A percentile compares a stretch with the other conserved stretches of the same genome.
Conservation (phyloP, 208 protist genomes). For the Acanthamoeba healyi region DNA sequence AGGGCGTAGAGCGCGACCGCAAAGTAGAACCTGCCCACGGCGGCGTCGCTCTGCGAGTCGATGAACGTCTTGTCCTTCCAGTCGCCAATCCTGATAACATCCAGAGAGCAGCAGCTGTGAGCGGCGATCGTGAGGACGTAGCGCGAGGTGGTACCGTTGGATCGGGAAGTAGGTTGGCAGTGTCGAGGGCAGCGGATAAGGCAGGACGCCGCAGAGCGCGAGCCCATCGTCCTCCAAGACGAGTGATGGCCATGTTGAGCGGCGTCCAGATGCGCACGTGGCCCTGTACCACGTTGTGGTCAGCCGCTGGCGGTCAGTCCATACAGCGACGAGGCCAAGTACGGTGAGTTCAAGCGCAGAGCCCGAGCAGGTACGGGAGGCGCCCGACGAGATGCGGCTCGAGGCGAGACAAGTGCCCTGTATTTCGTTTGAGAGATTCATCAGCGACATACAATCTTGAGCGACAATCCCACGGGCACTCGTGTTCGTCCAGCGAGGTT, state of each 20-base stretch:
- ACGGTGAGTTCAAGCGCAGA: no score
- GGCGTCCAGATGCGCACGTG: not conserved
- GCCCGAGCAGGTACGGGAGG: no score
- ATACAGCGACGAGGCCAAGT: no score
- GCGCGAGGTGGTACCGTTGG: not conserved
- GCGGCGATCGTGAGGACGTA: not conserved
- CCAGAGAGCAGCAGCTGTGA: no score
- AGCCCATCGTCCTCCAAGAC: not conserved
- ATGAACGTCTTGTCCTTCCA: constrained; percentile 26
- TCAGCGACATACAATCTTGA: no score
- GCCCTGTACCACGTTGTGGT: not conserved
- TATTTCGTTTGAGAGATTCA: no score
- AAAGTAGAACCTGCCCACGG: constrained; percentile 49
- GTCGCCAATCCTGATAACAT: not conserved
- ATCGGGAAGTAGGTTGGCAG: constrained; percentile 14
- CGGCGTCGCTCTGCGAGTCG: constrained; percentile 3
- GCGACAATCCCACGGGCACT: no score
- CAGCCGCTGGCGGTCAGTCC: no score
- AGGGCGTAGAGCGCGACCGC: constrained; percentile 38
- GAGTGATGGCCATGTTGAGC: not conserved
- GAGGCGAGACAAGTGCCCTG: no score
- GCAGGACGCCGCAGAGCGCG: constrained; percentile 23
- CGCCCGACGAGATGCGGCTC: no score
- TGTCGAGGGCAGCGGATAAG: not conserved
- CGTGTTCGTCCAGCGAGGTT: no score